Base-by-base conservation (phyloP, 148 eudicot genomes). In the Dysphania ambrosioides region DNA sequence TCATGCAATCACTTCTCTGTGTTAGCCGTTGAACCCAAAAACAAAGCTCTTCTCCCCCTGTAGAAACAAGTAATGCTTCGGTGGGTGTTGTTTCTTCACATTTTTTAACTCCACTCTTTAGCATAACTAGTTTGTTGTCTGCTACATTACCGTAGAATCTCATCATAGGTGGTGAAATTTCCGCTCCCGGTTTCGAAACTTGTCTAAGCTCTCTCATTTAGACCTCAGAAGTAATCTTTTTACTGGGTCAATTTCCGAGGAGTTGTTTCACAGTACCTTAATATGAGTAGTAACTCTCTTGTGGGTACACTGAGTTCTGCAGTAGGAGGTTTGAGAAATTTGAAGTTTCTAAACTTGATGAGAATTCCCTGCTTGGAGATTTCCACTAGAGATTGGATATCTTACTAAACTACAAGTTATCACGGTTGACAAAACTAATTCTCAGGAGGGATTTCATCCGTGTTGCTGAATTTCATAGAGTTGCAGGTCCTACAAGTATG, bases 191-290 rank as follows among this genome's bases (percentile, higher is more conserved):
- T 78, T 88, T 61, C 74, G 72, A 27, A 86, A 88, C 61, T 77
- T 88, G 68, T 77, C 82, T 31, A 81, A 75, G 27, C 79, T 88
- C 15, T 80, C 78, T 64, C 79, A 86, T 47, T 78, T 88, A 26
- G 87, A 88, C 72, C 66, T 86, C 82, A 71, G 68, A 64, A 47
- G 63, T 34, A 88, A 88, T 55, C 72, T 70, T 41, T 87, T 87
- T 58, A 66, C 27, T 23, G 90, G 90, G 12, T 78, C 77, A 1
- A 83, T 87, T 6, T 86, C 90, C 27, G 71, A 51, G 5, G 79
- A 81, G 19, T 7, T 85, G 62, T 85, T 81, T 51, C 85, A 40
- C 67, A 71, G 61, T 87, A 81, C 66, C 80, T 87, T 41, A 85
- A 87, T 67, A 64, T 83, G 77, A 87, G 90, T 68, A 65, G 68